Evolutionary conservation across 1,139 yeast genomes (phyloP), one percentile per base, ranked within the genome.

Genomic region (Lodderomyces margitis): DNA sequence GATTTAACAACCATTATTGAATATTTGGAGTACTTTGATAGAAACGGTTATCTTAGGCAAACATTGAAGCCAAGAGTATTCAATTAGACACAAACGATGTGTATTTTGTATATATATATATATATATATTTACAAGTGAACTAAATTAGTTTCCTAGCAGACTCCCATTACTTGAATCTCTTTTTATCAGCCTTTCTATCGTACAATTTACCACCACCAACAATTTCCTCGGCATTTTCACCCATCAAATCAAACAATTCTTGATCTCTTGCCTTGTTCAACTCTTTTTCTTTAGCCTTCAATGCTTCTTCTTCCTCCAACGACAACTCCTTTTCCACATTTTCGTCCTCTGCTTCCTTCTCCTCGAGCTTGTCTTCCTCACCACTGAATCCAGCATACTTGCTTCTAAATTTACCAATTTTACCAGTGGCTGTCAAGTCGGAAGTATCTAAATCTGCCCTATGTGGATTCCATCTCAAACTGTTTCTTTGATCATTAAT

Each of bases 381-480:
- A 15, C 49, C 50, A n/a, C 54, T 61, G 53, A 78, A 84, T 45
- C 81, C 68, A 41, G 84, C 67, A 56, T 75, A 91, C 67, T 80
- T 87, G 62, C 82, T 79, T 65, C 82, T 87, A 76, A 91, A 92
- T 66, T 80, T 86, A 62, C 85, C 87, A 60, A 91, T 70, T 63
- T 83, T 84, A 52, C 96, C 96, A 41, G 89, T 83, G 11, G 94
- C 87, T 59, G 81, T 87, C 24, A 87, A 83, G 61, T 88, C 96
- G 30, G 78, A 74, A 32, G 83, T 77, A 44, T 78, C 78, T 55
- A 88, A 70, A 60, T 89, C 95, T 20, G 85, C 78, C 64, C 91
- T 79, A 50, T 86, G 77, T 40, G 92, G 89, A 64, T 92, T 92
- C 96, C 97, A 92, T 40, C 84, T 66, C 25, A 87, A 78, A 55